Conservation (phyloP, 768 basidiomycete genomes). For the Dictyophora rubrovolvata region DNA sequence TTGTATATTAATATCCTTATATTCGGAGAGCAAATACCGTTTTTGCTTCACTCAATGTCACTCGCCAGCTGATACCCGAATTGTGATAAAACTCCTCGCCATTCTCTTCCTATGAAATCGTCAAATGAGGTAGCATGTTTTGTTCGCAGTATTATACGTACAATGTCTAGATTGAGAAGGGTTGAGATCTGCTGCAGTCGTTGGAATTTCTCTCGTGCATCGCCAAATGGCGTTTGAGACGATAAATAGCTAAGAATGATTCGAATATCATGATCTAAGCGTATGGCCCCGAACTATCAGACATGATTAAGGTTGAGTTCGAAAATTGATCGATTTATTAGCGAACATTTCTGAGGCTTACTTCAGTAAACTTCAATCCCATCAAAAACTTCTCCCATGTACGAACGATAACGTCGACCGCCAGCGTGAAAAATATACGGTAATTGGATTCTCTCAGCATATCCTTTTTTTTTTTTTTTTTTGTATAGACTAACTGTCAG, state of each 20-base stretch:
- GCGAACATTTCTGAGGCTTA: slow-evolving; percentile 21
- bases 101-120: slow-evolving; percentile 66
- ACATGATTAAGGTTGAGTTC: neutral
- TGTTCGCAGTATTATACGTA: slow-evolving; percentile 26
- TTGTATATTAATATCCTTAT: slow-evolving; percentile 9
- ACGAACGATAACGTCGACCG: slow-evolving; percentile 78
- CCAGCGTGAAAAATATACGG: slow-evolving; percentile 73
- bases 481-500: neutral
- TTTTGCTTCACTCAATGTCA: slow-evolving; percentile 69
- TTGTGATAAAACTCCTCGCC: slow-evolving; percentile 91
- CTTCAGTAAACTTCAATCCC: slow-evolving; percentile 81
- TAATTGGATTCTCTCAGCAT: slow-evolving; percentile 84
- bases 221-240: slow-evolving; percentile 82
- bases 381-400: slow-evolving; percentile 91
- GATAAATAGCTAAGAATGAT: slow-evolving; percentile 75
- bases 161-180: slow-evolving; percentile 77
- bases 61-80: slow-evolving; percentile 84
- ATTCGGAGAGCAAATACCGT: slow-evolving; percentile 51
- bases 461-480: slow-evolving; percentile 38
- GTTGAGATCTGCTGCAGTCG: slow-evolving; percentile 91
- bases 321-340: neutral
- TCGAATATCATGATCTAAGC: slow-evolving; percentile 88
- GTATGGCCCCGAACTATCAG: slow-evolving; percentile 84
- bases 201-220: slow-evolving; percentile 84
- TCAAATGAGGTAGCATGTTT: neutral